Conservation (phyloP, 805 yeast genomes). For the Cyberlindnera maritima region DNA sequence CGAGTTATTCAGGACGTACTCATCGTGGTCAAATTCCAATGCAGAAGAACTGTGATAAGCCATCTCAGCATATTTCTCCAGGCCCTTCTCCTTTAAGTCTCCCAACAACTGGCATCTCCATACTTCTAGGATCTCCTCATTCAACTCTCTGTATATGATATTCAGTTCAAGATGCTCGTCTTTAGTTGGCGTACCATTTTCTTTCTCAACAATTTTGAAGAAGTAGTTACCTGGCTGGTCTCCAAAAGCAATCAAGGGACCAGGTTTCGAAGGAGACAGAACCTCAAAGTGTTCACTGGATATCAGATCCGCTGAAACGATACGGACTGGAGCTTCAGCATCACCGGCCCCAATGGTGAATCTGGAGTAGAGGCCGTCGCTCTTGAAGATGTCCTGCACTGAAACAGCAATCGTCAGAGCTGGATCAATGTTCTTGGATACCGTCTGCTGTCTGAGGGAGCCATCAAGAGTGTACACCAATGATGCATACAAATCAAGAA, state of each 20-base stretch:
- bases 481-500: slow-evolving; percentile 14
- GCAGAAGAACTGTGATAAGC: slow-evolving; percentile 14
- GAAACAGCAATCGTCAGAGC: slow-evolving; percentile 65
- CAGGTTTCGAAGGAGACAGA: slow-evolving; percentile 29
- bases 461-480: slow-evolving; percentile 12
- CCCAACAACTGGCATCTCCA: slow-evolving; percentile 23
- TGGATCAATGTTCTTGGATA: slow-evolving; percentile 41
- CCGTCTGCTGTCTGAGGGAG: slow-evolving; percentile 18
- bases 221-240: slow-evolving; percentile 71
- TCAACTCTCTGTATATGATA: slow-evolving; percentile 45
- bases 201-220: slow-evolving; percentile 44
- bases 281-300: slow-evolving; percentile 34
- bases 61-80: slow-evolving; percentile 21
- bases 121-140: slow-evolving; percentile 40
- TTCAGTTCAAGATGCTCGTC: slow-evolving; percentile 40
- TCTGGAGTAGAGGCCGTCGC: slow-evolving; percentile 55
- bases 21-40: slow-evolving; percentile 6
- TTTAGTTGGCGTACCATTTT: slow-evolving; percentile 19
- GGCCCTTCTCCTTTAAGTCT: slow-evolving; percentile 12
- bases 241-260: slow-evolving; percentile 49
- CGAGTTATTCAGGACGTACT: slow-evolving; percentile 4
- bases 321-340: slow-evolving; percentile 48
- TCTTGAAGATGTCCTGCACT: slow-evolving; percentile 74
- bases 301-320: slow-evolving; percentile 41
- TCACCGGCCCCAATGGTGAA: slow-evolving; percentile 65